These are phyloP conservation scores for Iodosphaeria phyllophila DNA, from an alignment of 2,329 filamentous ascomycete species.

Conservation along the genomic window DNA sequence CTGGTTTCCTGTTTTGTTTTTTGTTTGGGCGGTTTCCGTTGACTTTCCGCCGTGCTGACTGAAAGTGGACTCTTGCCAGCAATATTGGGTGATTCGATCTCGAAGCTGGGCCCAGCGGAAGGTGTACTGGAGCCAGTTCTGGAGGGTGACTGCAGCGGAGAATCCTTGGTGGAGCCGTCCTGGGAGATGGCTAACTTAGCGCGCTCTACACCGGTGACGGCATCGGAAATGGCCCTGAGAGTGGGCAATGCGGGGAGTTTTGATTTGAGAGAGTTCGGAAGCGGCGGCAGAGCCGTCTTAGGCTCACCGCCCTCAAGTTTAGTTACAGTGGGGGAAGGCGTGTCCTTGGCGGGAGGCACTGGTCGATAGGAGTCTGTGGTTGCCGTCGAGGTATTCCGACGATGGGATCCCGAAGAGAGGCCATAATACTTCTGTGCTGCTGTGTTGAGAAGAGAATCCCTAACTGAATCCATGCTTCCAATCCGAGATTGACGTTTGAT, in stretches of 20 bases:
- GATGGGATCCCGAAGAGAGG: constrained; percentile 26
- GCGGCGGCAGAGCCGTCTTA: no score
- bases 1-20: constrained; percentile 92
- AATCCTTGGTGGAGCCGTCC: constrained; percentile 31
- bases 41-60: constrained; percentile 24
- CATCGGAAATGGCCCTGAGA: constrained; percentile 73
- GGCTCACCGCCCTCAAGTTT: constrained; percentile 22
- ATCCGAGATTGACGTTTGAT: constrained; percentile 60
- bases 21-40: constrained; percentile 28
- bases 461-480: constrained; percentile 59
- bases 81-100: constrained; percentile 60
- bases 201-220: constrained; percentile 33
- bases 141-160: constrained; percentile 37
- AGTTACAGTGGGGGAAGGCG: constrained; percentile 36
- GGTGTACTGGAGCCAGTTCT: constrained; percentile 60
- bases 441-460: constrained; percentile 40
- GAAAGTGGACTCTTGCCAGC: constrained; percentile 36
- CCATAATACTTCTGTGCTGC: constrained; percentile 56
- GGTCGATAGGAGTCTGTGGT: constrained; percentile 35
- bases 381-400: constrained; percentile 41
- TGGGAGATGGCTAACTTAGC: constrained; percentile 29
- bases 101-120: constrained; percentile 50
- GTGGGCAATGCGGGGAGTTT: constrained; percentile 37
- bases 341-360: constrained; percentile 32
- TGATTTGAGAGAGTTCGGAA: constrained; percentile 24